Percentiles rank a stretch among this genome's conserved stretches.
Evolutionary conservation across 108 stramenopile species (phyloP).

Genomic region (Mediolabrus comicus): DNA sequence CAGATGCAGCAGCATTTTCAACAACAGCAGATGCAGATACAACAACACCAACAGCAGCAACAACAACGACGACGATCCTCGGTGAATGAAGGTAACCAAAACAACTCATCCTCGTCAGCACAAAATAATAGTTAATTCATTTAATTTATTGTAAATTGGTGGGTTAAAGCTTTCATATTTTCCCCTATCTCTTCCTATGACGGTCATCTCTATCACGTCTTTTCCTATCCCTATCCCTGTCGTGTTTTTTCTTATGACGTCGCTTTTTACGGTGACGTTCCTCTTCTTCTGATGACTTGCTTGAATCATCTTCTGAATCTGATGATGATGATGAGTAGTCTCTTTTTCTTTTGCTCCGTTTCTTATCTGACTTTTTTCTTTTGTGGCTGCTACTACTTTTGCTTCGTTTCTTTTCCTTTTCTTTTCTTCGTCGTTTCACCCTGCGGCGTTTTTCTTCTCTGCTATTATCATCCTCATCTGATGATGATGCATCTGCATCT

Average conservation of each 20-base stretch:
- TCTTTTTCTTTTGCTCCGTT: slow-evolving; percentile 28
- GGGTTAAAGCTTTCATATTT: slow-evolving; percentile 4
- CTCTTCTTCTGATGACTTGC: slow-evolving; percentile 14
- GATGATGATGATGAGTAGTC: slow-evolving; percentile 45
- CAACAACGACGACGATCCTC: not conserved
- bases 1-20: not conserved
- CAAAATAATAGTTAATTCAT: not conserved
- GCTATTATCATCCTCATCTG: slow-evolving; percentile 19
- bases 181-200: slow-evolving; percentile 25
- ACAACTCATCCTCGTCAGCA: not conserved
- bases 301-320: slow-evolving; percentile 26
- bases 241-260: slow-evolving; percentile 15
- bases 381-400: slow-evolving; percentile 32
- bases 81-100: not conserved
- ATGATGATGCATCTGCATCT: slow-evolving; percentile 12
- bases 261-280: slow-evolving; percentile 15
- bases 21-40: not conserved
- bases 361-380: slow-evolving; percentile 28
- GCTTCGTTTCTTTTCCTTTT: slow-evolving; percentile 42
- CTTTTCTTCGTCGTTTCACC: slow-evolving; percentile 9
- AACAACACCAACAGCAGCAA: not conserved
- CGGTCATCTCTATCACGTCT: slow-evolving; percentile 4
- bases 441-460: slow-evolving; percentile 29
- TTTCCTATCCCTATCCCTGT: slow-evolving; percentile 14
- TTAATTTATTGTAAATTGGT: not conserved